Conservation (phyloP, 345 rosid species). For the Populus euphratica region DNA sequence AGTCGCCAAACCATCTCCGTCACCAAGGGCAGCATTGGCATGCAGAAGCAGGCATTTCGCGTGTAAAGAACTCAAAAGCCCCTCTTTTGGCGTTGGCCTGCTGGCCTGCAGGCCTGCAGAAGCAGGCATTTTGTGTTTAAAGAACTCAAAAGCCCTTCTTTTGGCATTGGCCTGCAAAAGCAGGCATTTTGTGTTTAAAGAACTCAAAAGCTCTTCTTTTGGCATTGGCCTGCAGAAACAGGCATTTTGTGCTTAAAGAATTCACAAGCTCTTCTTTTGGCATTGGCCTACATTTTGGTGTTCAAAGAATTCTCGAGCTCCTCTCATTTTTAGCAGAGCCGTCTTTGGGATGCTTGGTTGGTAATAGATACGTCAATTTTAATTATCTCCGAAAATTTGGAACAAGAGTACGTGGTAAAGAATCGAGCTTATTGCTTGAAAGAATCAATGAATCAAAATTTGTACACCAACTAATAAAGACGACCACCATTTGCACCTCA, state of each 20-base stretch:
- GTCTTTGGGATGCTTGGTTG: no score
- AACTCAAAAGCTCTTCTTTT: not conserved
- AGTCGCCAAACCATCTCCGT: not conserved
- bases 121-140: not conserved
- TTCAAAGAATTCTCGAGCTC: no score
- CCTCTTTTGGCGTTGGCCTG: not conserved
- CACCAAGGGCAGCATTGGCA: not conserved
- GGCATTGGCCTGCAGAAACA: no score
- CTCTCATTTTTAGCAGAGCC: no score
- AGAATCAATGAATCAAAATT: slow-evolving; percentile 12
- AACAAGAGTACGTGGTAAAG: not conserved
- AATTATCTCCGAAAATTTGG: no score
- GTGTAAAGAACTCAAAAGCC: not conserved
- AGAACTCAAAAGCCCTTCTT: not conserved
- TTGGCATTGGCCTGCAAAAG: not conserved
- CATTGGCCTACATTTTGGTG: no score
- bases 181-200: not conserved
- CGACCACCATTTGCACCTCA: not conserved
- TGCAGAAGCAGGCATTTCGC: not conserved
- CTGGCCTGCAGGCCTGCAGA: not conserved
- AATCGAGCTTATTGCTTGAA: not conserved
- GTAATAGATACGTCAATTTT: no score
- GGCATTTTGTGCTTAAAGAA: no score
- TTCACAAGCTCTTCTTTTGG: no score
- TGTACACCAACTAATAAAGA: not conserved